Evolutionary conservation across 2,329 filamentous ascomycete genomes (phyloP).

Genomic region (Fusarium sp.): DNA sequence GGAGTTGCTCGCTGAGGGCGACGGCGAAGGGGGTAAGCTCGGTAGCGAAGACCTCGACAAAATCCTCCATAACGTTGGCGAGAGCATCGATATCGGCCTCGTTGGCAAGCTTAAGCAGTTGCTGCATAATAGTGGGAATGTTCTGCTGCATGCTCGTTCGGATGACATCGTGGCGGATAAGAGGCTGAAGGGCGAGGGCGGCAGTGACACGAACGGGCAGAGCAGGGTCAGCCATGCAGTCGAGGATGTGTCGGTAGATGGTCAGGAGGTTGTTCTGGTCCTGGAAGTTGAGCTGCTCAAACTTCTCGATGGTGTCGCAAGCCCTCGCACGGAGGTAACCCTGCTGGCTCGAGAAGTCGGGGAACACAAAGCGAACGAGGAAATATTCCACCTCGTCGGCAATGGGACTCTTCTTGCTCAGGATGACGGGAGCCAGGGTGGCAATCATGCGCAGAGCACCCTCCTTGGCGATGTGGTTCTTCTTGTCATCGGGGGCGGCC

Average conservation of each 20-base stretch:
- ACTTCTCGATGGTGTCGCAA: constrained; percentile 98
- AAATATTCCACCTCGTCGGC: constrained; percentile 98
- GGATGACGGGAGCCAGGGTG: constrained; percentile 89
- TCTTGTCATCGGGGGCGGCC: constrained; percentile 82
- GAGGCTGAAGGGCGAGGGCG: constrained; percentile 90
- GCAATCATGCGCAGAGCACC: constrained; percentile 97
- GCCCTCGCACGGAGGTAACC: constrained; percentile 94
- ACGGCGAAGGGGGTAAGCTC: constrained; percentile 98
- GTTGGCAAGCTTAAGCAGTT: constrained; percentile 94
- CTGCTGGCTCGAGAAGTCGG: constrained; percentile 92
- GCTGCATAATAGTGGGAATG: constrained; percentile 99
- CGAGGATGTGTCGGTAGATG: constrained; percentile 96
- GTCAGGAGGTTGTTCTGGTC: constrained; percentile 94
- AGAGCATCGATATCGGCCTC: constrained; percentile 97
- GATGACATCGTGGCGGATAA: constrained; percentile 96
- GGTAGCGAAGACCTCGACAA: constrained; percentile 97
- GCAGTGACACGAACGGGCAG: constrained; percentile 95
- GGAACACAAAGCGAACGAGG: constrained; percentile 97
- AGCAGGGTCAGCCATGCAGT: constrained; percentile 95
- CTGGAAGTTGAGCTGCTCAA: constrained; percentile 96
- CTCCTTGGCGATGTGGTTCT: constrained; percentile 95
- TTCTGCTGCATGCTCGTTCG: constrained; percentile 96
- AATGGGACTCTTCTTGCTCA: constrained; percentile 98
- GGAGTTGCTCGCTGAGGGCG: constrained; percentile 92
- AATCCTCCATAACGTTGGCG: constrained; percentile 99